These are phyloP conservation scores for Lactifluus echinatus DNA, from an alignment of 768 basidiomycete genomes.

Conservation along the genomic window DNA sequence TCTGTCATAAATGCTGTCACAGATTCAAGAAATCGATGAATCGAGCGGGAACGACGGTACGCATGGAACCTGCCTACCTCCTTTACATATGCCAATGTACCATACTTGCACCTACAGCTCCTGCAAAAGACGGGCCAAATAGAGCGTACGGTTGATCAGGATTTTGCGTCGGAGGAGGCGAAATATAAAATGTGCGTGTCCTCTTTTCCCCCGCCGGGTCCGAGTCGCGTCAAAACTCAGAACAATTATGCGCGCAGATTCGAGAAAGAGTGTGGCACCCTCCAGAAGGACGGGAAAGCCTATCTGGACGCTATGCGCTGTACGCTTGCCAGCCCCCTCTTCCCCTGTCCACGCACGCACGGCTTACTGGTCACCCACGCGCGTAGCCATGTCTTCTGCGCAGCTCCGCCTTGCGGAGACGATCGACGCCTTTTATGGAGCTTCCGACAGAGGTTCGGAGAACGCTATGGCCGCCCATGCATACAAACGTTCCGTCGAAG, in stretches of 20 bases:
- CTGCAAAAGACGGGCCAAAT: slow-evolving; percentile 98
- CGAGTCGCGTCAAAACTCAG: background rate
- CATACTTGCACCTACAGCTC: slow-evolving; percentile 39
- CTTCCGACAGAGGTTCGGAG: slow-evolving; percentile 75
- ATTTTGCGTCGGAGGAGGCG: slow-evolving; percentile 87
- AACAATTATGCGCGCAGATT: slow-evolving; percentile 50
- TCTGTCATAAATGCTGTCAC: background rate
- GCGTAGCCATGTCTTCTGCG: slow-evolving; percentile 83
- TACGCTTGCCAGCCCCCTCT: slow-evolving; percentile 29
- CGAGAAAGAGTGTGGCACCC: slow-evolving; percentile 89
- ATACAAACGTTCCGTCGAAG: slow-evolving; percentile 91
- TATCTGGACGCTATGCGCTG: slow-evolving; percentile 94
- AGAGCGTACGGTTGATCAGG: slow-evolving; percentile 88
- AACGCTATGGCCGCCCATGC: slow-evolving; percentile 97
- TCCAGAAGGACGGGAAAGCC: slow-evolving; percentile 93
- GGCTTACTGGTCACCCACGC: background rate
- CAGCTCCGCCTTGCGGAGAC: slow-evolving; percentile 91
- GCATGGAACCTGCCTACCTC: slow-evolving; percentile 24
- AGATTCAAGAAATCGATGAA: slow-evolving; percentile 94
- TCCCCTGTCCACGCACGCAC: background rate
- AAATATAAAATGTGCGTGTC: slow-evolving; percentile 79
- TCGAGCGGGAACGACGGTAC: slow-evolving; percentile 82
- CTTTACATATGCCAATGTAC: slow-evolving; percentile 10
- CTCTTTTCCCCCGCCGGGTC: background rate
- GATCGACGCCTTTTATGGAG: slow-evolving; percentile 84